Conservation (phyloP, 192 early-diverging fungal genomes). For the Coemansia javaensis region DNA sequence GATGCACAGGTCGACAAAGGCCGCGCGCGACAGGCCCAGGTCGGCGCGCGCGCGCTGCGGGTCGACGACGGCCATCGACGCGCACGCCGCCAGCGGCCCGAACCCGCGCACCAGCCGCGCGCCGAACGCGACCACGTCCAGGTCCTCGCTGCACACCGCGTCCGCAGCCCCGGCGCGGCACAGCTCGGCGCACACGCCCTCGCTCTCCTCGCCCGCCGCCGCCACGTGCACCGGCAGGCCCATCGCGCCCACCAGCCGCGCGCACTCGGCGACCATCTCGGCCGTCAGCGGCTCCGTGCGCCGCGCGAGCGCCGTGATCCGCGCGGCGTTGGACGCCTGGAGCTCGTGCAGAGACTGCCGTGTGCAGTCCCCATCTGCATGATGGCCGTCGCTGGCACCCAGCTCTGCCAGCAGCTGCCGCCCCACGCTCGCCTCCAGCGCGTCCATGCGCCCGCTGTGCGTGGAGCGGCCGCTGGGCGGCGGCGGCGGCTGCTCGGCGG, state of each 20-base stretch:
- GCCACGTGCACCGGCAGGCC: constrained; percentile 53
- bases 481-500: too few relatives aligned
- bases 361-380: background rate
- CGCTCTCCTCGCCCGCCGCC: constrained; percentile 52
- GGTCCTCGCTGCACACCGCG: constrained; percentile 59
- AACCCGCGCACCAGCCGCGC: constrained; percentile 31
- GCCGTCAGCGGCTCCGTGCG: constrained; percentile 53
- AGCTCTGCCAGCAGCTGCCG: constrained; percentile 15
- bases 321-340: constrained; percentile 10
- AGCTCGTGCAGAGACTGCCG: constrained; percentile 7
- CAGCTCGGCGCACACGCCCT: constrained; percentile 63
- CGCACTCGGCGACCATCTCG: constrained; percentile 45
- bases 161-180: constrained; percentile 45
- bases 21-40: constrained; percentile 50
- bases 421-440: constrained; percentile 16
- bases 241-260: constrained; percentile 43
- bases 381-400: background rate
- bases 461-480: constrained; percentile 6
- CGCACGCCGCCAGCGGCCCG: constrained; percentile 1
- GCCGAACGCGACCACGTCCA: constrained; percentile 34
- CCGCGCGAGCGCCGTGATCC: constrained; percentile 40
- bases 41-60: constrained; percentile 36
- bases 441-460: constrained; percentile 16
- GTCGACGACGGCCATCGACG: constrained; percentile 50
- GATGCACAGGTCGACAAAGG: constrained; percentile 69